A percentile compares a stretch with the other conserved stretches of the same genome.
These are phyloP conservation scores for Coemansia sp. DNA, from an alignment of 192 early-diverging fungal species.

Conservation along the genomic window DNA sequence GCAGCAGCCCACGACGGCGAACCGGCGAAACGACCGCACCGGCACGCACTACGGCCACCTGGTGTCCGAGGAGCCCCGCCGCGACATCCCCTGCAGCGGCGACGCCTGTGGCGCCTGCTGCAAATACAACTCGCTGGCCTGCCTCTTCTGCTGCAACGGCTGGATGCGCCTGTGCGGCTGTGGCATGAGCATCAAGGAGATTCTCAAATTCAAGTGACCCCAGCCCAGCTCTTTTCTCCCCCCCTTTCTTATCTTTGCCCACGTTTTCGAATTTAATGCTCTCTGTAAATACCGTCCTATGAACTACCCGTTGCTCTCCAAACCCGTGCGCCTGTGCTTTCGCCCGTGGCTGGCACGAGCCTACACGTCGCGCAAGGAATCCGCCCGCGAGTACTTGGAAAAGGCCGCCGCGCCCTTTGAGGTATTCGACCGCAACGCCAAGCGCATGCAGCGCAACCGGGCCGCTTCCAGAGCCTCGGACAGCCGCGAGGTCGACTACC, in stretches of 20 bases:
- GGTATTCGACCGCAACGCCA: conserved; percentile 81
- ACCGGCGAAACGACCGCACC: conserved; percentile 6
- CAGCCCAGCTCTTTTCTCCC: neutral
- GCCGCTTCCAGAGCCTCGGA: conserved; percentile 57
- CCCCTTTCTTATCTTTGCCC: neutral
- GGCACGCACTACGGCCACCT: conserved; percentile 41
- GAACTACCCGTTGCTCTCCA: neutral
- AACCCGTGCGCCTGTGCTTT: neutral
- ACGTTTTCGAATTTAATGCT: neutral
- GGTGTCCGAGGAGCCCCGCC: conserved; percentile 26
- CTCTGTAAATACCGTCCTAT: neutral
- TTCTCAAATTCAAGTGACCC: conserved; percentile 20
- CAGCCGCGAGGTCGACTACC: conserved; percentile 81
- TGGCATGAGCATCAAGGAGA: conserved; percentile 45
- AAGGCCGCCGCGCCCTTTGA: conserved; percentile 47
- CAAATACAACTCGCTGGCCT: conserved; percentile 46
- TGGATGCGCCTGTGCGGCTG: conserved; percentile 43
- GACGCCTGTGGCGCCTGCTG: conserved; percentile 47
- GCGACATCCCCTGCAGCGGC: conserved; percentile 32
- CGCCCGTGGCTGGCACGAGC: neutral
- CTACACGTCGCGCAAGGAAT: conserved; percentile 36
- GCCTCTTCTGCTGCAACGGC: conserved; percentile 46
- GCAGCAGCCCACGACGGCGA: conserved; percentile 4
- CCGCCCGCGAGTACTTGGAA: conserved; percentile 41
- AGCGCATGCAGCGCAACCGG: conserved; percentile 75